phyloP scores from a whole-genome alignment of 331 rosid genomes.

The Pyracantha coccinea region DNA sequence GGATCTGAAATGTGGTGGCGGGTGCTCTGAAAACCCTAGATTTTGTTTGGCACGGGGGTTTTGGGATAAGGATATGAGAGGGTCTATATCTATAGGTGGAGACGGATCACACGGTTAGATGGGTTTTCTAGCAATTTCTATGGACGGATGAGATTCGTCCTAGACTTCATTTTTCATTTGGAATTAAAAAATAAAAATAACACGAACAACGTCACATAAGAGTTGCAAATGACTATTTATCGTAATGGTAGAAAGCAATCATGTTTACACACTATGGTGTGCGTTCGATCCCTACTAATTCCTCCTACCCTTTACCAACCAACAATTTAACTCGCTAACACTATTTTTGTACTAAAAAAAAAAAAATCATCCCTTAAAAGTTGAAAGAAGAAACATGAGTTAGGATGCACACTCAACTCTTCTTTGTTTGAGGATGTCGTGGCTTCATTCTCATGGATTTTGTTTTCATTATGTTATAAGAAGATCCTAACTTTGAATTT shows the following conservation, averaged over 20 bases:
- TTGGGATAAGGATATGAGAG: background rate
- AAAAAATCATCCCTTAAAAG: no score
- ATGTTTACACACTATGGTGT: no score
- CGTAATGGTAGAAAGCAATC: no score
- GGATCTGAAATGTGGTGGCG: slow-evolving; percentile 12
- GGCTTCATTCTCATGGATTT: background rate
- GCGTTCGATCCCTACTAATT: no score
- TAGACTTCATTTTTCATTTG: background rate
- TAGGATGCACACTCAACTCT: no score
- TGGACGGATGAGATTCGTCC: slow-evolving; percentile 15
- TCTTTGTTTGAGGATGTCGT: no score
- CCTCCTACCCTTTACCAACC: no score
- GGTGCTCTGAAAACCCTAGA: slow-evolving; percentile 31
- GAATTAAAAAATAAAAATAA: background rate
- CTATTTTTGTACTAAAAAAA: no score
- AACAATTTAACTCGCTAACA: no score
- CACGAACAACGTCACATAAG: background rate
- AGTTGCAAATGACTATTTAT: no score
- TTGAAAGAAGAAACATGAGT: no score
- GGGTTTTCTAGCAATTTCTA: background rate
- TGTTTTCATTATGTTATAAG: no score
- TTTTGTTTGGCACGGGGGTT: background rate
- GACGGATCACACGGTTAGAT: slow-evolving; percentile 13
- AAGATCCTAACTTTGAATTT: background rate
- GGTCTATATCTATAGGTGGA: slow-evolving; percentile 4